Evolutionary conservation across 192 early-diverging fungal genomes (phyloP), one percentile per base, ranked within the genome.

Genomic region (Funneliformis mosseae): DNA sequence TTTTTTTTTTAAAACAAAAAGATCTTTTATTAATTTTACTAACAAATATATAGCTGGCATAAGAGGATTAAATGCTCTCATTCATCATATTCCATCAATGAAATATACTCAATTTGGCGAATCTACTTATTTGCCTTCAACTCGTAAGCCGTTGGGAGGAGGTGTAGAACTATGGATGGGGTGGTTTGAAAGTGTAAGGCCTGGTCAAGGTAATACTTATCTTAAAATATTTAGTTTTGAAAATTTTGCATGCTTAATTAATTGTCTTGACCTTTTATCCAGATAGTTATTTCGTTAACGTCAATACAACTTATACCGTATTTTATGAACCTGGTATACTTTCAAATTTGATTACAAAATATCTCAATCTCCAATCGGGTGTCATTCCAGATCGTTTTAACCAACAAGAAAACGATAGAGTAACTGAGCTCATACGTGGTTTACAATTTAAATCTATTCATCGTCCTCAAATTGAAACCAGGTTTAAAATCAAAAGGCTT

Each of bases 91-190:
- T 55, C 81, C 82, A 18, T 81, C 82, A 33, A 79, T 73, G 16
- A 46, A 81, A n/a, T 81, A 81, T 71, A 79, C 81, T 5, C 83
- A 71, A 70, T 48, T 78, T 42, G 82, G 82, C 27, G 80, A 84
- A 46, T 84, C 82, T 0, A 83, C 79, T 2, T 84, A 50, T 27
- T 69, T 48, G 9, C 76, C 82, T 12, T 39, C 64, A 9, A 80
- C 74, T 41, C 69, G 83, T 9, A 74, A 69, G 28, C 21, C 81
- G 16, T 80, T 87, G 5, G 85, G 85, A 5, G 92, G 95, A n/a
- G 94, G 95, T 25, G 85, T 94, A 33, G 93, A 95, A 81, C 86
- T 94, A 18, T 96, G 95, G 95, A 89, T 91, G 68, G 96, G 96
- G 8, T 91, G 95, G 77, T 95, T 94, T 77, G 93, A 95, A 75